phyloP scores from a whole-genome alignment of 192 early-diverging fungal species.

The Coemansia sp. region DNA sequence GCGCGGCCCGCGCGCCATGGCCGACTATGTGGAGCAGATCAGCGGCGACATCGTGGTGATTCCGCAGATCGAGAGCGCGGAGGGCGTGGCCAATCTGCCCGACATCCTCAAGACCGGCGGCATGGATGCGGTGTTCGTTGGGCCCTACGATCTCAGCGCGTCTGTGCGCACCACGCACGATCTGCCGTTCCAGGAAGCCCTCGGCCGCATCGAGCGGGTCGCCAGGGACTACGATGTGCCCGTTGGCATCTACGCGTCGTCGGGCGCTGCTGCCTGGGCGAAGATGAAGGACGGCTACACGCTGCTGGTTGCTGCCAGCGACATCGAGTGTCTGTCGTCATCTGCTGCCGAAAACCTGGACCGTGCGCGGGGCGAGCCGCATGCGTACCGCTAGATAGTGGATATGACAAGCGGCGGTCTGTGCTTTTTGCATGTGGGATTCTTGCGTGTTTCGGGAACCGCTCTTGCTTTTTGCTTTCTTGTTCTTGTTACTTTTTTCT shows the following conservation, averaged over 20 bases:
- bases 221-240: conserved; percentile 40
- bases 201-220: conserved; percentile 26
- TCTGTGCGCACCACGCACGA: conserved; percentile 34
- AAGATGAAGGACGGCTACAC: conserved; percentile 40
- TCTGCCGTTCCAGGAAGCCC: conserved; percentile 28
- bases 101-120: conserved; percentile 37
- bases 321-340: conserved; percentile 41
- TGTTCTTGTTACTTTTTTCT: neutral
- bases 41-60: conserved; percentile 47
- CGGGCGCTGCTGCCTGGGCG: conserved; percentile 29
- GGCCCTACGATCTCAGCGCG: conserved; percentile 38
- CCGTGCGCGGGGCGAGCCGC: conserved; percentile 36
- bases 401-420: neutral
- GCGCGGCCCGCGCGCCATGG: conserved; percentile 36
- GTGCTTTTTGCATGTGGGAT: neutral
- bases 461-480: conserved; percentile 1
- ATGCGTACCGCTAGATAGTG: conserved; percentile 22
- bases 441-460: neutral
- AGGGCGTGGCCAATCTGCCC: conserved; percentile 41
- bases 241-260: conserved; percentile 46
- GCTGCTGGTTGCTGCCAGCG: conserved; percentile 50
- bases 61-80: conserved; percentile 53
- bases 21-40: conserved; percentile 39
- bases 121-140: conserved; percentile 50
- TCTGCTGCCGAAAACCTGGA: conserved; percentile 49